phyloP scores from a whole-genome alignment of 768 basidiomycete genomes.

The Hypholoma sublateritium region DNA sequence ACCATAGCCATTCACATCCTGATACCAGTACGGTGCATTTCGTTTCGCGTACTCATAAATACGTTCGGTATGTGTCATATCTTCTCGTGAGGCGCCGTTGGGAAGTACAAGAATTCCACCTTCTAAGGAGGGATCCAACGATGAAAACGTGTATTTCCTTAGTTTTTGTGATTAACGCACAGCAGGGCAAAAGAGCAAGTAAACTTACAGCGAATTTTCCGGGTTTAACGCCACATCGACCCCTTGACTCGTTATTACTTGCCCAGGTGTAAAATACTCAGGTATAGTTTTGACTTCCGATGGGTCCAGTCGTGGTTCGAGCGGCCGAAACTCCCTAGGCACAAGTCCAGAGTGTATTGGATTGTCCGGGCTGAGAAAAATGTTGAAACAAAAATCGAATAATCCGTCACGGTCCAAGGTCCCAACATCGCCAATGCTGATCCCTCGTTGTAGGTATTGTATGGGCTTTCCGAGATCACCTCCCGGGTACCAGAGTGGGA shows the following conservation, averaged over 20 bases:
- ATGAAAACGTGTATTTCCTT: not conserved
- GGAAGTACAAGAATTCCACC: slow-evolving; percentile 13
- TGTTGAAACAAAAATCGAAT: slow-evolving; percentile 16
- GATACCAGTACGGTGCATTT: slow-evolving; percentile 14
- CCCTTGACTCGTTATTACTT: slow-evolving; percentile 10
- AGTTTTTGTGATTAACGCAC: too few species aligned
- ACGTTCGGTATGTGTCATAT: not conserved
- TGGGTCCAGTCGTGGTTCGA: slow-evolving; percentile 1
- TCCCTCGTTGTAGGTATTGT: slow-evolving; percentile 6
- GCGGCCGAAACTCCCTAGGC: slow-evolving; percentile 6
- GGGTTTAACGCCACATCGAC: not conserved
- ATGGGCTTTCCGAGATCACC: slow-evolving; percentile 4
- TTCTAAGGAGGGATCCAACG: slow-evolving; percentile 4
- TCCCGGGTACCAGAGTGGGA: slow-evolving; percentile 8
- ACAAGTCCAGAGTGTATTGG: slow-evolving; percentile 6
- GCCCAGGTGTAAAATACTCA: slow-evolving; percentile 6
- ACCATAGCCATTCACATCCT: slow-evolving; percentile 8
- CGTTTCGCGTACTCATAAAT: slow-evolving; percentile 8
- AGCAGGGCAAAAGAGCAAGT: not conserved
- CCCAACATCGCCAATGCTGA: slow-evolving; percentile 17
- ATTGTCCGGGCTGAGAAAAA: slow-evolving; percentile 9
- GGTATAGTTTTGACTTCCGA: not conserved
- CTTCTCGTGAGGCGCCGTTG: slow-evolving; percentile 15
- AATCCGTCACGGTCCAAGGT: not conserved
- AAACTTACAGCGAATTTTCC: slow-evolving; percentile 4